Percentiles rank a stretch among this genome's conserved stretches.
These are phyloP conservation scores for Pleurotus platypus DNA, from an alignment of 768 basidiomycete genomes.

Conservation along the genomic window DNA sequence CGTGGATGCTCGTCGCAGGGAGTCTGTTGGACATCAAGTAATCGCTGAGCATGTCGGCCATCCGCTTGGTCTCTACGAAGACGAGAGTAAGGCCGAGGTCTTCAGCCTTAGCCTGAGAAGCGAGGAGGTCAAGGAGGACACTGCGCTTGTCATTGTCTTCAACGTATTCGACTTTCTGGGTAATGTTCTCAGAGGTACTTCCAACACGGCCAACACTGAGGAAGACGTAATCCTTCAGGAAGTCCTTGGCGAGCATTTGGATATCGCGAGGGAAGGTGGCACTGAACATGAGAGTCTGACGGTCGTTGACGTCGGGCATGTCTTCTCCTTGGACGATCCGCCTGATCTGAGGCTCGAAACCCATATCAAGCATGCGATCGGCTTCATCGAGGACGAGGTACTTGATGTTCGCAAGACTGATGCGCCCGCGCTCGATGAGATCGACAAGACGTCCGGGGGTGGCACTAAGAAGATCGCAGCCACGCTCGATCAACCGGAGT, in stretches of 20 bases:
- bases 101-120: conserved; percentile 61
- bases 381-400: conserved; percentile 99
- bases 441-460: conserved; percentile 98
- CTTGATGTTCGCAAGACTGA: conserved; percentile 93
- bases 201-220: conserved; percentile 98
- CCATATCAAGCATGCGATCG: conserved; percentile 99
- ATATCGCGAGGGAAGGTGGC: conserved; percentile 99
- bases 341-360: conserved; percentile 99
- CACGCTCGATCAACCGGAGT: conserved; percentile 90
- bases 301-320: conserved; percentile 89
- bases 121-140: conserved; percentile 90
- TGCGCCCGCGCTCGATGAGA: conserved; percentile 95
- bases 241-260: conserved; percentile 93
- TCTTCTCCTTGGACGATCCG: conserved; percentile 97
- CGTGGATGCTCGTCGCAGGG: conserved; percentile 95
- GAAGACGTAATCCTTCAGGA: conserved; percentile 98
- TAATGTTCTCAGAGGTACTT: conserved; percentile 98
- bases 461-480: conserved; percentile 94
- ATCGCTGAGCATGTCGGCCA: conserved; percentile 98
- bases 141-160: conserved; percentile 97
- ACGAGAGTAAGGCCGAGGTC: conserved; percentile 81
- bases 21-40: conserved; percentile 83
- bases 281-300: conserved; percentile 99
- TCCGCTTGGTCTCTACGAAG: conserved; percentile 99
- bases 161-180: conserved; percentile 97